Conservation (phyloP, 805 yeast species). For the Candida andamanensis region DNA sequence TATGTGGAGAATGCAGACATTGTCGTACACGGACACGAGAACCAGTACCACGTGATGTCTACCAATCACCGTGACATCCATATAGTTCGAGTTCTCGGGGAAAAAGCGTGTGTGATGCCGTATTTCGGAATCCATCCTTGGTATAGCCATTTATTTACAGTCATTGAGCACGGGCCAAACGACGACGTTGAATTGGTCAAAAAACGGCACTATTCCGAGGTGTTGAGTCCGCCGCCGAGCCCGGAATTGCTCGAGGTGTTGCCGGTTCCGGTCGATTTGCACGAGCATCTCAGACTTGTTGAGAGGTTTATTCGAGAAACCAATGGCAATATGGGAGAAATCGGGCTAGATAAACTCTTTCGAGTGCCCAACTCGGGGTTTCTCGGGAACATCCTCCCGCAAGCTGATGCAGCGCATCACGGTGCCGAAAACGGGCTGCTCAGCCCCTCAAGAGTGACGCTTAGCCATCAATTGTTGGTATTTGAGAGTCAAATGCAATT, state of each 20-base stretch:
- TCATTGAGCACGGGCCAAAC: constrained; percentile 4
- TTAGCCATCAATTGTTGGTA: constrained; percentile 62
- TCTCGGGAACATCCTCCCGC: constrained; percentile 32
- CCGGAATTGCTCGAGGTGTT: constrained; percentile 39
- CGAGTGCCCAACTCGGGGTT: constrained; percentile 60
- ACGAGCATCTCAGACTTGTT: constrained; percentile 28
- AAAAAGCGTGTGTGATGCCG: constrained; percentile 26
- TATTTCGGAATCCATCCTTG: constrained; percentile 88
- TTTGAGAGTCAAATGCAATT: constrained; percentile 47
- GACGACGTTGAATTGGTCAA: constrained; percentile 23
- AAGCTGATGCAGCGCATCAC: constrained; percentile 13
- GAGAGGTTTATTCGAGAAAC: too few species aligned
- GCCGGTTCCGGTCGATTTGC: constrained; percentile 57
- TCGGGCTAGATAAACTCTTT: constrained; percentile 82
- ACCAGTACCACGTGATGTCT: constrained; percentile 38
- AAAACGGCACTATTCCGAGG: constrained; percentile 48
- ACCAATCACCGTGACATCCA: constrained; percentile 32
- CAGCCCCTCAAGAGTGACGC: constrained; percentile 45
- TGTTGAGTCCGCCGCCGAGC: constrained; percentile 41
- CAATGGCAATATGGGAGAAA: constrained; percentile 64
- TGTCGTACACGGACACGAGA: too few species aligned
- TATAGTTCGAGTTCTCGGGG: constrained; percentile 15
- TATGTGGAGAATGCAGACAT: too few species aligned
- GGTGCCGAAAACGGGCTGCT: too few species aligned
- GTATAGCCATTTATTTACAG: constrained; percentile 65